phyloP scores from a whole-genome alignment of 2,329 filamentous ascomycete species.

The Penicillium sp. region DNA sequence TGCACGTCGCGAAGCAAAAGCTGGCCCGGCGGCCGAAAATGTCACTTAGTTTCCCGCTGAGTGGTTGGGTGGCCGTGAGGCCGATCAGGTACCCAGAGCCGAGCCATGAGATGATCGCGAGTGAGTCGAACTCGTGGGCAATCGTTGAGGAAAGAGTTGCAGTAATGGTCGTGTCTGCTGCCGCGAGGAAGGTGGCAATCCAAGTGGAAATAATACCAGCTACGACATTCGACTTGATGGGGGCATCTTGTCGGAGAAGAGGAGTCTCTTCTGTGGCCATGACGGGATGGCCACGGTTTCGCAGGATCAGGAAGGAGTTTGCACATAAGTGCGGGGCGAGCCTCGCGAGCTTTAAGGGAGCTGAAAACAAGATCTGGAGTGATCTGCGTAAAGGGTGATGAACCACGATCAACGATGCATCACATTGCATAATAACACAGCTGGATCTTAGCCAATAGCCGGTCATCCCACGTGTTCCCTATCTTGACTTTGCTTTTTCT shows the following conservation, averaged over 20 bases:
- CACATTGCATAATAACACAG: neutral
- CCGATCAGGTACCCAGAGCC: conserved; percentile 15
- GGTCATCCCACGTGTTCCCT: neutral
- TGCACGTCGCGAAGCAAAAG: conserved; percentile 6
- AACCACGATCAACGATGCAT: neutral
- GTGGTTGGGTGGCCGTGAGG: conserved; percentile 11
- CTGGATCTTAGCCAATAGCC: neutral
- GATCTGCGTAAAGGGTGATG: neutral
- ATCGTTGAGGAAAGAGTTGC: conserved; percentile 15
- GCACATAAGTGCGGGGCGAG: neutral
- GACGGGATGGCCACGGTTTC: neutral
- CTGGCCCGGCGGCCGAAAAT: conserved; percentile 15
- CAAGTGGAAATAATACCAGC: conserved; percentile 13
- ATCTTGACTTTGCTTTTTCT: neutral
- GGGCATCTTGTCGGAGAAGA: neutral
- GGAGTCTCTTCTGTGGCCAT: neutral
- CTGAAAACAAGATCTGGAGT: neutral
- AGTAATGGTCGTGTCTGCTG: conserved; percentile 15
- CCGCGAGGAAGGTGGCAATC: conserved; percentile 15
- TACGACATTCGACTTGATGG: conserved; percentile 2
- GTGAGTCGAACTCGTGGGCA: conserved; percentile 10
- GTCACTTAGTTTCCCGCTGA: conserved; percentile 14
- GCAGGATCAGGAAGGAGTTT: neutral
- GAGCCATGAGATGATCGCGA: conserved; percentile 15
- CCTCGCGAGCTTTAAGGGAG: neutral